Evolutionary conservation across 345 rosid species (phyloP).

Genomic region (Turritis glabra): DNA sequence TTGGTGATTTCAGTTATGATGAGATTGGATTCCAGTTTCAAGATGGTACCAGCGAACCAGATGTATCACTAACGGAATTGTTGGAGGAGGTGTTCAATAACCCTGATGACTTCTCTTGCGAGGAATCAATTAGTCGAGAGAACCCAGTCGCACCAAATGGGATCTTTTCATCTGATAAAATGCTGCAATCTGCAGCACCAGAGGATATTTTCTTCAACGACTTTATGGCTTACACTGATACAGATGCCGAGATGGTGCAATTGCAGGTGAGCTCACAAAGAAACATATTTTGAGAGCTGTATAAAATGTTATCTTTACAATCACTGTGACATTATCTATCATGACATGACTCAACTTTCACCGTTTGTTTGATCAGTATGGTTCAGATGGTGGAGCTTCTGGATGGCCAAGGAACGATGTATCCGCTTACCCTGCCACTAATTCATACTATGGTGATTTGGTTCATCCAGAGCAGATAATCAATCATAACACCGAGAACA

Average conservation of each 20-base stretch:
- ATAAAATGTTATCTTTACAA: neutral
- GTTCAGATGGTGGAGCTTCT: conserved; percentile 23
- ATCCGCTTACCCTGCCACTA: conserved; percentile 35
- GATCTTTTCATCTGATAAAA: conserved; percentile 18
- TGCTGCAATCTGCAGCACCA: conserved; percentile 4
- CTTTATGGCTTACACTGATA: neutral
- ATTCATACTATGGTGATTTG: conserved; percentile 34
- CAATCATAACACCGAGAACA: conserved; percentile 27
- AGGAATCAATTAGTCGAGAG: conserved; percentile 43
- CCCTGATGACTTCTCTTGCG: conserved; percentile 41
- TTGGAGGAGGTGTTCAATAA: conserved; percentile 52
- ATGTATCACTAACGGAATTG: conserved; percentile 47
- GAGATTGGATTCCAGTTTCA: conserved; percentile 42
- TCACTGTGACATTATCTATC: neutral
- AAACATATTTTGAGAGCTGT: neutral
- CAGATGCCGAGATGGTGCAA: conserved; percentile 39
- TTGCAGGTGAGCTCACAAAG: conserved; percentile 43
- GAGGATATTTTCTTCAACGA: conserved; percentile 28
- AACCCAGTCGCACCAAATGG: conserved; percentile 31
- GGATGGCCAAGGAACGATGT: conserved; percentile 26
- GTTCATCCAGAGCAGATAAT: conserved; percentile 35
- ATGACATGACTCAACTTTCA: neutral
- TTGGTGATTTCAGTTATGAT: conserved; percentile 60
- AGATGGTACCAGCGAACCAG: conserved; percentile 61
- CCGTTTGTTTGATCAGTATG: conserved; percentile 31